A percentile compares a stretch with the other conserved stretches of the same genome.
These are phyloP conservation scores for Kwoniella heveanensis DNA, from an alignment of 768 basidiomycete genomes.

Conservation along the genomic window DNA sequence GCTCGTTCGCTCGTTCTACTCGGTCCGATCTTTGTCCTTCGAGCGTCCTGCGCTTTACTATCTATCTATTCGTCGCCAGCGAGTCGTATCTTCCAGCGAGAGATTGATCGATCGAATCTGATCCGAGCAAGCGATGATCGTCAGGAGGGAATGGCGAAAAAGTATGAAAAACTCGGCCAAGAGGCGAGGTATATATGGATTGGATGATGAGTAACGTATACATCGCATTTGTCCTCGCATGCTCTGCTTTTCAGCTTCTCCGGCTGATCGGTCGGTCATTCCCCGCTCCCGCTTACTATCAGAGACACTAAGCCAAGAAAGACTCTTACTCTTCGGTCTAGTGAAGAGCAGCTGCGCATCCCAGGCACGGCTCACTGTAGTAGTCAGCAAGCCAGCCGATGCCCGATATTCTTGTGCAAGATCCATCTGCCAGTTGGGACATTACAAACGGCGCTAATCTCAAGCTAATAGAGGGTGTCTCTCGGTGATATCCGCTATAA, in stretches of 20 bases:
- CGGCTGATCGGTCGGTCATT: too few species aligned
- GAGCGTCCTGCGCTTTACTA: neutral
- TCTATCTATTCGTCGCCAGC: neutral
- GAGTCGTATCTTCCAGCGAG: too few species aligned
- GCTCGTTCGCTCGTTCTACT: slow-evolving; percentile 1
- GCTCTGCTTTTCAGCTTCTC: too few species aligned
- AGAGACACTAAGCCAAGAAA: too few species aligned
- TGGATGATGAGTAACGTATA: too few species aligned
- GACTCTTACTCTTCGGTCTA: too few species aligned
- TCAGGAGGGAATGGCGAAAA: too few species aligned
- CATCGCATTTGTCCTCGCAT: too few species aligned
- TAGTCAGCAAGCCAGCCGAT: neutral
- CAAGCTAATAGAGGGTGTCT: neutral
- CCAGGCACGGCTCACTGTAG: neutral
- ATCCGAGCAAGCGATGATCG: too few species aligned
- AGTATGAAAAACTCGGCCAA: too few species aligned
- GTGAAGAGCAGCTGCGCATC: neutral
- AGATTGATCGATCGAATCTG: neutral
- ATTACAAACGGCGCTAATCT: neutral
- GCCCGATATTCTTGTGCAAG: neutral
- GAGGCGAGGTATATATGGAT: too few species aligned
- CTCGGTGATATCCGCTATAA: neutral
- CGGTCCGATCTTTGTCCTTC: neutral
- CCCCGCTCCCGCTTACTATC: neutral
- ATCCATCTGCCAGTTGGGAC: neutral